Evolutionary conservation across 2,329 filamentous ascomycete genomes (phyloP).

Genomic region (Neonectria magnoliae): DNA sequence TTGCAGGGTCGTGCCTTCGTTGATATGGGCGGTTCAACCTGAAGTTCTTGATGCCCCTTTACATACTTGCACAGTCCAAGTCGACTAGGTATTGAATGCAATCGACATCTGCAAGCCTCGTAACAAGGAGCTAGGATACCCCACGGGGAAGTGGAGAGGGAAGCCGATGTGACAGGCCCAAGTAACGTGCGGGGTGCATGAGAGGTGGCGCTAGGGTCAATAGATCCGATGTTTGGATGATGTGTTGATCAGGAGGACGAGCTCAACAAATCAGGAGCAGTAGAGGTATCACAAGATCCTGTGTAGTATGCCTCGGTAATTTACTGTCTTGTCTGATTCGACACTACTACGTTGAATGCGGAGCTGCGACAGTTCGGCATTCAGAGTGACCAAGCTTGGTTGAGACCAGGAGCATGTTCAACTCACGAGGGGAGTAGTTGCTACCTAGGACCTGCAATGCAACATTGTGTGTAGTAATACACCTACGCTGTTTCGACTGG

Average conservation of each 20-base stretch:
- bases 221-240: constrained; percentile 22
- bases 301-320: constrained; percentile 5
- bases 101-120: neutral
- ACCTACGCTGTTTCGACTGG: neutral
- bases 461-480: neutral
- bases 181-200: constrained; percentile 27
- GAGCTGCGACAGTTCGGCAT: neutral
- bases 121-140: constrained; percentile 3
- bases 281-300: neutral
- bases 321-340: neutral
- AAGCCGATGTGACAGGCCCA: neutral
- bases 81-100: neutral
- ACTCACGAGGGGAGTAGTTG: neutral
- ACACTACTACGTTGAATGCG: neutral
- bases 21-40: neutral
- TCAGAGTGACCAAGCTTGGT: neutral
- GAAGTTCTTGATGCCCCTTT: constrained; percentile 13
- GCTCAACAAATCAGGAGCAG: neutral
- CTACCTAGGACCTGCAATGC: neutral
- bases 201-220: constrained; percentile 19
- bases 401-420: neutral
- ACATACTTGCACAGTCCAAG: constrained; percentile 18
- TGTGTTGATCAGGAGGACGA: neutral
- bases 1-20: too few relatives aligned
- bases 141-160: constrained; percentile 25